Conservation (phyloP, 305 asterid genomes). For the Stenogyne calaminthoides region DNA sequence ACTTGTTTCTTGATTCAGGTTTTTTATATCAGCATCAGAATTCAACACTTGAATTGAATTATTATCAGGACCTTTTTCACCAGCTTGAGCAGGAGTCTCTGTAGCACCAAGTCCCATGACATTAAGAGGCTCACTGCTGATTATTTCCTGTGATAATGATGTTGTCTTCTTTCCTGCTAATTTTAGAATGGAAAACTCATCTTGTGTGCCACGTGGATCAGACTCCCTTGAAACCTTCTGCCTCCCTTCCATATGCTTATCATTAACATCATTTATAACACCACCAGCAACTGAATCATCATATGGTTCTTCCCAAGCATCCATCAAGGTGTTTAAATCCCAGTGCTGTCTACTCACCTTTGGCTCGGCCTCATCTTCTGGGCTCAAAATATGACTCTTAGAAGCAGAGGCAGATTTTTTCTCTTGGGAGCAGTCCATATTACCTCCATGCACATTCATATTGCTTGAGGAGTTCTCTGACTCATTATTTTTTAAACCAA, state of each 20-base stretch:
- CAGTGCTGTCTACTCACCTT: slow-evolving; percentile 69
- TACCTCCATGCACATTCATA: slow-evolving; percentile 30
- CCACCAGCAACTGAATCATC: slow-evolving; percentile 38
- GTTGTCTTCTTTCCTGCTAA: slow-evolving; percentile 33
- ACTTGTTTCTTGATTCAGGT: slow-evolving; percentile 28
- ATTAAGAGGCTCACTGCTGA: slow-evolving; percentile 26
- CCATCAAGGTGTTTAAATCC: slow-evolving; percentile 80
- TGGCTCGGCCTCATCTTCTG: slow-evolving; percentile 29
- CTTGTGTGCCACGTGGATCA: slow-evolving; percentile 13
- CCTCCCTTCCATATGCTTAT: slow-evolving; percentile 24
- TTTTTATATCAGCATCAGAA: slow-evolving; percentile 30
- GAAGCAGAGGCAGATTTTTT: slow-evolving; percentile 32
- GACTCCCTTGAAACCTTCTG: slow-evolving; percentile 25
- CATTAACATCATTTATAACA: slow-evolving; percentile 26
- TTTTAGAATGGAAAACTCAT: slow-evolving; percentile 25
- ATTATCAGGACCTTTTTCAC: slow-evolving; percentile 22
- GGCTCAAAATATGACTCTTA: slow-evolving; percentile 33
- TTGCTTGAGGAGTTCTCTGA: slow-evolving; percentile 27
- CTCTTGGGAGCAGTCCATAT: slow-evolving; percentile 27
- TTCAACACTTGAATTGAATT: slow-evolving; percentile 29
- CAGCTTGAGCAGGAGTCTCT: slow-evolving; percentile 30
- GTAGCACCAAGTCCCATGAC: slow-evolving; percentile 21
- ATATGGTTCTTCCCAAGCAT: slow-evolving; percentile 74
- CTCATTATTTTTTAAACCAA: slow-evolving; percentile 25
- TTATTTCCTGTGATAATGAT: slow-evolving; percentile 32